Conservation (phyloP, 495 filamentous ascomycete species). For the Penicillium chermesinum region DNA sequence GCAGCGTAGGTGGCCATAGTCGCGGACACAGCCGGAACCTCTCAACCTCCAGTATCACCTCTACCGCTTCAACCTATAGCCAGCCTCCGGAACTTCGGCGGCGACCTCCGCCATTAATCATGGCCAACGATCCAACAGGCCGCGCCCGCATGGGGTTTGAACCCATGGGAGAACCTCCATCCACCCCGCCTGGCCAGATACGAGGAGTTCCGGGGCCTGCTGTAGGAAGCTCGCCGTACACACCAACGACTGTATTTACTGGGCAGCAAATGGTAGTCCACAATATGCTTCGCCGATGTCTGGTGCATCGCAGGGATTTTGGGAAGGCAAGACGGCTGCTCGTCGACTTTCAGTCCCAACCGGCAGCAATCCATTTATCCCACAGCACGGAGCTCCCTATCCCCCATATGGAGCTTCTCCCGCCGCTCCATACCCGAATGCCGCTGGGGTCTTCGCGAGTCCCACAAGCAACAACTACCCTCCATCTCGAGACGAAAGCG, state of each 20-base stretch:
- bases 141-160: constrained; percentile 60
- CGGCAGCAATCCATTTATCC: constrained; percentile 67
- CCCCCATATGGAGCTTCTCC: constrained; percentile 50
- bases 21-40: constrained; percentile 79
- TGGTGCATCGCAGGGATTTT: constrained; percentile 61
- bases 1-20: constrained; percentile 60
- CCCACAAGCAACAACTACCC: constrained; percentile 65
- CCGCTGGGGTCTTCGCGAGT: constrained; percentile 58
- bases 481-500: constrained; percentile 60
- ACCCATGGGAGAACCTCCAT: constrained; percentile 44
- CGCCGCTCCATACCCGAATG: constrained; percentile 47
- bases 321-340: constrained; percentile 62
- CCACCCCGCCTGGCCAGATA: constrained; percentile 44
- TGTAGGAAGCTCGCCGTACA: constrained; percentile 60
- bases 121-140: constrained; percentile 62
- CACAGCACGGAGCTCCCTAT: constrained; percentile 51
- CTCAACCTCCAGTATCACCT: constrained; percentile 79
- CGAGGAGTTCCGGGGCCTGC: constrained; percentile 47
- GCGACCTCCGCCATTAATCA: constrained; percentile 76
- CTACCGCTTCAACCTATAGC: constrained; percentile 67
- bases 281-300: constrained; percentile 69
- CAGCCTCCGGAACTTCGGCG: constrained; percentile 56
- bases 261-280: constrained; percentile 64
- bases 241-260: constrained; percentile 58
- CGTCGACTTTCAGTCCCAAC: constrained; percentile 80